Base-by-base conservation (phyloP, 805 yeast species). In the Suhomyces prunicola region DNA sequence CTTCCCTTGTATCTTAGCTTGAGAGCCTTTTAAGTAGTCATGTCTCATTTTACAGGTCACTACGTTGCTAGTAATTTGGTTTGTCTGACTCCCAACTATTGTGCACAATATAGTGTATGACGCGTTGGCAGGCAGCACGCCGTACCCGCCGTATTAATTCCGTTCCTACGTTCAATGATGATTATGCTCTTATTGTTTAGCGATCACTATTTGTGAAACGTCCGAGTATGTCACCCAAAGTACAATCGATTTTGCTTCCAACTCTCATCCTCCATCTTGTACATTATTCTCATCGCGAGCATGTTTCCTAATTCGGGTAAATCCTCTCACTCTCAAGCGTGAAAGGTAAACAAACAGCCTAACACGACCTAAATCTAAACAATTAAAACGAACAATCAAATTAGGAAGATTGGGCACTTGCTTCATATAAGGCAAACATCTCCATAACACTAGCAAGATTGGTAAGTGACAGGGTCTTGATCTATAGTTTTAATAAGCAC, bases 341-440 rank as follows among this genome's bases (percentile, higher is more conserved):
- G 24, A 46, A 44, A 47, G 9, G 44, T 47, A 47, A 47, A 47
- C 49, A 47, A 47, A 35, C 49, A 29, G 31, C 49, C 49, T 33
- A 47, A 47, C 49, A 47, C 49, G 49, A 47, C 49, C 49, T 24
- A 47, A 47, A 47, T 24, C 49, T 26, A 47, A 47, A 47, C 49
- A 47, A 22, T n/a, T 22, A 19, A 19, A 39, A 8, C 42, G 24
- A 39, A 39, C 42, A 39, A 39, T 19, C 13, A 39, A 10, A 17
- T 39, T 39, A 24, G 42, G n/a, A 19, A 17, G 22, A 39, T 39
- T 39, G 15, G 24, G 24, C 24, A 19, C n/a, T 39, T 9, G 42
- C 24, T 17, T 39, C 42, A 39, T 39, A 39, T 39, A 39, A 39
- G 42, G 42, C 42, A 39, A 39, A 39, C 42, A 39, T 39, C 42